Evolutionary conservation across 495 filamentous ascomycete genomes (phyloP).

Genomic region (Durotheca rogersii): DNA sequence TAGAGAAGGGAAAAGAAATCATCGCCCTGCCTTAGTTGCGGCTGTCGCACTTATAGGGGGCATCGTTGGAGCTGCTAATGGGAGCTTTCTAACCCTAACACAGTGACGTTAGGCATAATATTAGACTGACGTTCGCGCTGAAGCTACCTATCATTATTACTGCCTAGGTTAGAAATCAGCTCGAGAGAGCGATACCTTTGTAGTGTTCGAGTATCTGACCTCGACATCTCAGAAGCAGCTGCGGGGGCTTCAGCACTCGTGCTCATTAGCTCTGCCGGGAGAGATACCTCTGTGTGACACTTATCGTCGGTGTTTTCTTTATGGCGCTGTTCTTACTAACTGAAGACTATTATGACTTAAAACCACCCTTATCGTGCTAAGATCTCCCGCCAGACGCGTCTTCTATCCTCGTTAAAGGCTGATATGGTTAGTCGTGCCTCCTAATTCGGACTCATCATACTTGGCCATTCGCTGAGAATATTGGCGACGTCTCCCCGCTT

Average conservation of each 20-base stretch:
- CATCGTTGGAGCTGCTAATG: slow-evolving; percentile 45
- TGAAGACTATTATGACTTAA: slow-evolving; percentile 41
- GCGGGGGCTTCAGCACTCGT: slow-evolving; percentile 54
- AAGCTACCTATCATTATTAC: slow-evolving; percentile 49
- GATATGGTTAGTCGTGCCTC: slow-evolving; percentile 59
- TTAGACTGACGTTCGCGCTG: slow-evolving; percentile 49
- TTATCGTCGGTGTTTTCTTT: slow-evolving; percentile 53
- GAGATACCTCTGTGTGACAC: slow-evolving; percentile 50
- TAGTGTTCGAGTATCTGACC: slow-evolving; percentile 35
- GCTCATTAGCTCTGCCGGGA: slow-evolving; percentile 55
- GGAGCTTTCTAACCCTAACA: slow-evolving; percentile 50
- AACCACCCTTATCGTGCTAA: slow-evolving; percentile 55
- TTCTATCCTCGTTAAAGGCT: slow-evolving; percentile 52
- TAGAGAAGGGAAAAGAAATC: slow-evolving; percentile 49
- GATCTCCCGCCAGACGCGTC: slow-evolving; percentile 48
- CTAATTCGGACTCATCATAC: slow-evolving; percentile 59
- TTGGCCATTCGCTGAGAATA: slow-evolving; percentile 53
- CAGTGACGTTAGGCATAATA: slow-evolving; percentile 69
- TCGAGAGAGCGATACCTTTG: slow-evolving; percentile 25
- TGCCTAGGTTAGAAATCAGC: slow-evolving; percentile 22
- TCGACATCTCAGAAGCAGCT: slow-evolving; percentile 54
- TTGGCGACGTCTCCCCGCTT: slow-evolving; percentile 50
- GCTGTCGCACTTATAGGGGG: slow-evolving; percentile 52
- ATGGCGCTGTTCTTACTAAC: slow-evolving; percentile 51
- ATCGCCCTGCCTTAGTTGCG: slow-evolving; percentile 56